Conservation (phyloP, 2,329 filamentous ascomycete genomes). For the Fusarium equiseti region DNA sequence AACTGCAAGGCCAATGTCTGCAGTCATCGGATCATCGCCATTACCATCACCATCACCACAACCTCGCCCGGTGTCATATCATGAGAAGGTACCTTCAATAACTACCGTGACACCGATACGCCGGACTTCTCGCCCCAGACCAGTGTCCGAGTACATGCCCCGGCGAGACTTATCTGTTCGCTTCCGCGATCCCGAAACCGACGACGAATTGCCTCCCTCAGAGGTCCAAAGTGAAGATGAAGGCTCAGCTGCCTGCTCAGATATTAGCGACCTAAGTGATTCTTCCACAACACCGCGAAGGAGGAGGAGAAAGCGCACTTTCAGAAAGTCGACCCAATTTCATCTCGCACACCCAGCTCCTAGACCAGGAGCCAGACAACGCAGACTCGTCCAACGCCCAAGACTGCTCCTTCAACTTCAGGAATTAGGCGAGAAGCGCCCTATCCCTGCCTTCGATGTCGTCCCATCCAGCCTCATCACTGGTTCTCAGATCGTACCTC, state of each 20-base stretch:
- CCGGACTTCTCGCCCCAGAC: slow-evolving; percentile 46
- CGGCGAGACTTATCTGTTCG: slow-evolving; percentile 60
- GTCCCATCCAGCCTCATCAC: slow-evolving; percentile 74
- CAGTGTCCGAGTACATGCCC: slow-evolving; percentile 56
- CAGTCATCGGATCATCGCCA: slow-evolving; percentile 17
- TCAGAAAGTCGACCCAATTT: slow-evolving; percentile 71
- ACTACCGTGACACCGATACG: slow-evolving; percentile 31
- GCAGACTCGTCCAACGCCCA: slow-evolving; percentile 75
- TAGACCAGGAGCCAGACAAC: slow-evolving; percentile 68
- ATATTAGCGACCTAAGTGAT: slow-evolving; percentile 61
- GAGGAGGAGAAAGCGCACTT: slow-evolving; percentile 57
- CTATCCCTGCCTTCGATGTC: slow-evolving; percentile 78
- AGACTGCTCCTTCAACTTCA: slow-evolving; percentile 79
- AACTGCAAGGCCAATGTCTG: slow-evolving; percentile 30
- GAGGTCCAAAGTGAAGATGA: slow-evolving; percentile 62
- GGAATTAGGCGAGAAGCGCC: slow-evolving; percentile 70
- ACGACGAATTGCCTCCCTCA: slow-evolving; percentile 39
- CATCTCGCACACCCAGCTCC: slow-evolving; percentile 76
- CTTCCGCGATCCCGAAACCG: slow-evolving; percentile 57
- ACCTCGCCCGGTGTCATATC: slow-evolving; percentile 44
- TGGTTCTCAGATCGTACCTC: slow-evolving; percentile 67
- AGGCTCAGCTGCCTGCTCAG: slow-evolving; percentile 56
- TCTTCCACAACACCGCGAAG: slow-evolving; percentile 55
- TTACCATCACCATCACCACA: slow-evolving; percentile 7
- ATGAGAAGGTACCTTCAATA: slow-evolving; percentile 40